These are phyloP conservation scores for Boletus reticuloceps DNA, from an alignment of 768 basidiomycete genomes.

Conservation along the genomic window DNA sequence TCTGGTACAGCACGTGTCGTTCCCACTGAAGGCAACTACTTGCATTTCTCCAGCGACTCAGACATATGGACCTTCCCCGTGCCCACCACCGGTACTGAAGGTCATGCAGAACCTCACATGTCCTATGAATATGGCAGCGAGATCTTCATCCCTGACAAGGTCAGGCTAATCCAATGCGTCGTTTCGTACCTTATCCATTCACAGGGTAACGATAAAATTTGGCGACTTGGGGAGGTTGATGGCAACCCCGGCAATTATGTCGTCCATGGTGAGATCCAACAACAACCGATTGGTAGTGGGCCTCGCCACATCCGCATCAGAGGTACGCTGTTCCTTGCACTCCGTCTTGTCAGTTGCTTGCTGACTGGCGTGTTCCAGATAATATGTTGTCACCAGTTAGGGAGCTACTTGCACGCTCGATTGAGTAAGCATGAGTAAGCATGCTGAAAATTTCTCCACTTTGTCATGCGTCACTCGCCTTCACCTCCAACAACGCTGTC, in stretches of 20 bases:
- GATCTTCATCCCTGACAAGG: slow-evolving; percentile 64
- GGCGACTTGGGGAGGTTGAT: slow-evolving; percentile 50
- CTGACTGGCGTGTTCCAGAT: slow-evolving; percentile 31
- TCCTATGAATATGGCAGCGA: slow-evolving; percentile 52
- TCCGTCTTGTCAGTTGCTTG: not conserved
- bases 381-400: slow-evolving; percentile 51
- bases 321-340: slow-evolving; percentile 19
- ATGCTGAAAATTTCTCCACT: no score
- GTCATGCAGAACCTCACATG: slow-evolving; percentile 66
- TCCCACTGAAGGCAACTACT: slow-evolving; percentile 39
- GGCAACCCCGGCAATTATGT: slow-evolving; percentile 43
- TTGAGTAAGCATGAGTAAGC: no score
- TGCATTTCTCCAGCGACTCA: no score
- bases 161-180: slow-evolving; percentile 26
- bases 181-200: not conserved
- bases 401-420: no score
- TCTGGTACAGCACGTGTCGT: slow-evolving; percentile 55
- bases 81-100: slow-evolving; percentile 25
- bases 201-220: slow-evolving; percentile 68
- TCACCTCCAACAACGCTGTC: no score
- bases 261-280: slow-evolving; percentile 61
- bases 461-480: no score
- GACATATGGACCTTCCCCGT: slow-evolving; percentile 59
- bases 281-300: slow-evolving; percentile 62
- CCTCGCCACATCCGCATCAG: slow-evolving; percentile 50